Percentiles rank a stretch among this genome's conserved stretches.
Conservation (phyloP, 2,329 filamentous ascomycete genomes). For the Fusarium sp. region DNA sequence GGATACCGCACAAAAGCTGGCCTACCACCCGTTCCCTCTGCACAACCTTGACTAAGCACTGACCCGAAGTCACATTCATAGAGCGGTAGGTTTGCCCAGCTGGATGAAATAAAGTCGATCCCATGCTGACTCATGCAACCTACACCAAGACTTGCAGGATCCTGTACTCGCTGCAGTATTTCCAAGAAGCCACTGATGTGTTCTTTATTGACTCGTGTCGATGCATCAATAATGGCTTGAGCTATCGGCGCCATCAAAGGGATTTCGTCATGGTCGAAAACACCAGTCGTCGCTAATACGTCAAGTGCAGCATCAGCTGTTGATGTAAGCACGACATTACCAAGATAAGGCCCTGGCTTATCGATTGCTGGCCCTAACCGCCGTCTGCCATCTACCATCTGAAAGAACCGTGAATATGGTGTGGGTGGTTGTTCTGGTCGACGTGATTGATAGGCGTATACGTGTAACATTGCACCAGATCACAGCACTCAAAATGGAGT, state of each 20-base stretch:
- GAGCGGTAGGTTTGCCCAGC: not conserved
- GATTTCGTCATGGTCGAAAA: not conserved
- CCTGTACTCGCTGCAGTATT: not conserved
- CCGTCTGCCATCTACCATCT: not conserved
- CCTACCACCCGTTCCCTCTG: not conserved
- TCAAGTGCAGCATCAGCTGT: not conserved
- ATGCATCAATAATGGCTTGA: not conserved
- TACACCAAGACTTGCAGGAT: not conserved
- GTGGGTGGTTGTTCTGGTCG: not conserved
- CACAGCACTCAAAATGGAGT: not conserved
- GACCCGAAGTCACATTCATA: not conserved
- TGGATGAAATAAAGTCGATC: not conserved
- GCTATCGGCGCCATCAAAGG: not conserved
- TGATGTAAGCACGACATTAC: not conserved
- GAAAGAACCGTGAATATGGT: not conserved
- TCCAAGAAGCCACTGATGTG: not conserved
- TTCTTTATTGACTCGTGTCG: not conserved
- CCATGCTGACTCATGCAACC: not conserved
- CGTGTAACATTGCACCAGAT: not conserved
- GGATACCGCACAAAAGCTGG: not conserved
- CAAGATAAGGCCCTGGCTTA: not conserved
- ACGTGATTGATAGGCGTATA: not conserved
- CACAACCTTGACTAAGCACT: not conserved
- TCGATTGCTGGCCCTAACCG: not conserved
- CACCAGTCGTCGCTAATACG: not conserved